Evolutionary conservation across 163 green algal genomes (phyloP).

Genomic region (Chloromonas sp.): DNA sequence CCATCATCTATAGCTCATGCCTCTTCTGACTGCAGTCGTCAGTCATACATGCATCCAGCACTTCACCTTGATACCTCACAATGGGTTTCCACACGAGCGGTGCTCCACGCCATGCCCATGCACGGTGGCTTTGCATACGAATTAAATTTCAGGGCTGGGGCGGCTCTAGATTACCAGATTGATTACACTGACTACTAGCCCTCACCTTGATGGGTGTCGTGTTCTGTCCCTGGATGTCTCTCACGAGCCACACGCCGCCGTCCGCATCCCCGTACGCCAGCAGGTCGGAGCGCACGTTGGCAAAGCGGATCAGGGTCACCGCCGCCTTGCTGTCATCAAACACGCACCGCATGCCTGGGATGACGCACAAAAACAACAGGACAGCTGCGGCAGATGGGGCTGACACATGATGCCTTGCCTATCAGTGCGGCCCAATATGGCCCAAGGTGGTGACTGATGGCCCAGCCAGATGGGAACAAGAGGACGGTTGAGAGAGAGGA

Average conservation of each 20-base stretch:
- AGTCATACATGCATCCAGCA: no score
- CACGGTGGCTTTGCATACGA: no score
- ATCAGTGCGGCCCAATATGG: neutral
- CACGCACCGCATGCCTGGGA: conserved; percentile 2
- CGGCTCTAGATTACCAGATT: neutral
- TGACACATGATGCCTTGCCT: neutral
- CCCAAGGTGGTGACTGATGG: neutral
- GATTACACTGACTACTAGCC: neutral
- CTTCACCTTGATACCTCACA: no score
- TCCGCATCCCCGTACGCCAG: conserved; percentile 14
- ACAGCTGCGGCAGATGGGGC: neutral
- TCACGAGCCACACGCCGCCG: conserved; percentile 15
- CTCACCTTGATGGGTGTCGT: conserved; percentile 11
- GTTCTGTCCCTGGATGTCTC: neutral
- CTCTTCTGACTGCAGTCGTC: no score
- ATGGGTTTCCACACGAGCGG: no score
- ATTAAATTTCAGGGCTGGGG: no score
- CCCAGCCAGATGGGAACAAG: no score
- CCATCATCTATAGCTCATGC: no score
- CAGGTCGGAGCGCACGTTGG: conserved; percentile 16
- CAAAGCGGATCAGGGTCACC: neutral
- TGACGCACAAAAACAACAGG: neutral
- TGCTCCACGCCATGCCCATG: no score
- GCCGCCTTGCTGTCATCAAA: neutral
- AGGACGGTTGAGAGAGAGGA: no score